Conservation (phyloP, 495 filamentous ascomycete species). For the Parathielavia appendiculata region DNA sequence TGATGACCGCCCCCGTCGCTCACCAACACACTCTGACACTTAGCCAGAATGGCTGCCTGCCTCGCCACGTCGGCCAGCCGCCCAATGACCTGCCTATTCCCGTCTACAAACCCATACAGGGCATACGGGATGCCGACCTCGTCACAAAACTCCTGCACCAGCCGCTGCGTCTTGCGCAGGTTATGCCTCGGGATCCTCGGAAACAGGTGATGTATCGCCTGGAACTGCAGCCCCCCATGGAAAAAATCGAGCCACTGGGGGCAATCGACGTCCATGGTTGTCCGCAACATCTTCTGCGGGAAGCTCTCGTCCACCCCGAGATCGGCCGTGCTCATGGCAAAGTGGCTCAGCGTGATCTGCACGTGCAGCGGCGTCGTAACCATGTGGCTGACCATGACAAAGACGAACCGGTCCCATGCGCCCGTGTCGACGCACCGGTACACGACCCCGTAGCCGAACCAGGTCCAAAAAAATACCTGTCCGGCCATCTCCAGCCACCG, state of each 20-base stretch:
- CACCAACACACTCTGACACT: constrained; percentile 66
- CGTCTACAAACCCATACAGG: constrained; percentile 87
- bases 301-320: constrained; percentile 84
- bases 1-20: constrained; percentile 35
- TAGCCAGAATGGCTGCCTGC: constrained; percentile 79
- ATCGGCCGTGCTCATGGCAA: constrained; percentile 93
- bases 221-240: constrained; percentile 94
- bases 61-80: constrained; percentile 78
- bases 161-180: constrained; percentile 71
- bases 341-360: constrained; percentile 95
- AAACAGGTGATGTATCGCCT: constrained; percentile 91
- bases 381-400: constrained; percentile 80
- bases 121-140: constrained; percentile 93
- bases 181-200: constrained; percentile 95
- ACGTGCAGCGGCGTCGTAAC: constrained; percentile 84
- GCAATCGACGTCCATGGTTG: constrained; percentile 97
- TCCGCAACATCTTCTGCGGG: constrained; percentile 93
- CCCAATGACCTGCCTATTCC: constrained; percentile 84
- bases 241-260: constrained; percentile 94
- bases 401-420: constrained; percentile 63
- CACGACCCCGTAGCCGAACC: constrained; percentile 84
- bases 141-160: constrained; percentile 83
- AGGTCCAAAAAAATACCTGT: constrained; percentile 85
- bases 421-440: constrained; percentile 67
- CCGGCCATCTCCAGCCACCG: constrained; percentile 79